Conservation (phyloP, 2,329 filamentous ascomycete genomes). For the Fusarium anthophilum region DNA sequence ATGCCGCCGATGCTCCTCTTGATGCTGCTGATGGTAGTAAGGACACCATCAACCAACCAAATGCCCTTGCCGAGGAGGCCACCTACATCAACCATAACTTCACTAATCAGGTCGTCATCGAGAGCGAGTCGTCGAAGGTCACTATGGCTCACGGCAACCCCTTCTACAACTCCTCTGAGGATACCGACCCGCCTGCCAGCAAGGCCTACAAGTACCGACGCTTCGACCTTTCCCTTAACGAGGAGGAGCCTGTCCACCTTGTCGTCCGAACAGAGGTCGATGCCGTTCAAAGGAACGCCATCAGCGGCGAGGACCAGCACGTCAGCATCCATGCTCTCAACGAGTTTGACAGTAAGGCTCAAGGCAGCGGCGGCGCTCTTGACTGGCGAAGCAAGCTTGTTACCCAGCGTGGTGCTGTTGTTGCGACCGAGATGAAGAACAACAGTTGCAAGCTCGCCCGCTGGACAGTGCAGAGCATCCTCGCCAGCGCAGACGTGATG, state of each 20-base stretch:
- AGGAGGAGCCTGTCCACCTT: constrained; percentile 92
- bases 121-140: constrained; percentile 80
- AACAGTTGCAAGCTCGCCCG: constrained; percentile 98
- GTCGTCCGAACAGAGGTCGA: constrained; percentile 96
- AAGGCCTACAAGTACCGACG: constrained; percentile 99
- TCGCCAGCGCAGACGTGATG: constrained; percentile 97
- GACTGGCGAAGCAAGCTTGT: constrained; percentile 98
- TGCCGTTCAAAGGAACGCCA: constrained; percentile 93
- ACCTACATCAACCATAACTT: constrained; percentile 99
- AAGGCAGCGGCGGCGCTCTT: constrained; percentile 91
- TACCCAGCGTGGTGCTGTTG: constrained; percentile 93
- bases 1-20: constrained; percentile 92
- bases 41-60: constrained; percentile 94
- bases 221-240: constrained; percentile 94
- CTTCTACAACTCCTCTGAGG: constrained; percentile 94
- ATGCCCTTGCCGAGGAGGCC: constrained; percentile 91
- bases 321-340: constrained; percentile 95
- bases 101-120: constrained; percentile 90
- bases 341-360: constrained; percentile 98
- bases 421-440: constrained; percentile 99
- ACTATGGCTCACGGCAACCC: constrained; percentile 91
- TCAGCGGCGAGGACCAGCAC: constrained; percentile 90
- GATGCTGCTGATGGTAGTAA: constrained; percentile 93
- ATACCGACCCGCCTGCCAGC: constrained; percentile 91
- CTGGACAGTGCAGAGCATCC: constrained; percentile 97